Base-by-base conservation (phyloP, 768 basidiomycete genomes). In the Suillus luteus region DNA sequence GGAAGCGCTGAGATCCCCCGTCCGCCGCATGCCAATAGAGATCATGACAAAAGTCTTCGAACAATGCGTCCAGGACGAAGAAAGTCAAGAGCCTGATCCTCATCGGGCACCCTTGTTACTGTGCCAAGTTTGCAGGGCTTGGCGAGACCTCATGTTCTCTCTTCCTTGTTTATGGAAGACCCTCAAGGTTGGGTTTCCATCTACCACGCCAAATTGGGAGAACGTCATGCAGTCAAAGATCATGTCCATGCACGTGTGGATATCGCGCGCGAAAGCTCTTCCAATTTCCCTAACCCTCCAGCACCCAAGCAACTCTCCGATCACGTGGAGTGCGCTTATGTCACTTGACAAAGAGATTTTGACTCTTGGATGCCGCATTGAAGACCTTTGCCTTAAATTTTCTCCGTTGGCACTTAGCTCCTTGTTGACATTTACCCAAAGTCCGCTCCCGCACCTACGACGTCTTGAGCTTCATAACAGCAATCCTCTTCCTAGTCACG, bases 21-120 rank as follows among this genome's bases (percentile, higher is more conserved):
- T 73, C 6, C 75, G 75, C 38, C 75, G 73, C 60, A 67, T 76
- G 65, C 73, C 73, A 57, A 73, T 66, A 12, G 73, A 74, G 62
- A 66, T 76, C 65, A 73, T 74, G 63, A 62, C 63, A 17, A 72
- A 61, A 9, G 17, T 74, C 35, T 74, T 74, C 48, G 71, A 73
- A 40, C 66, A 67, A 31, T 76, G 65, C 33, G 33, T 68, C 8
- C 62, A 11, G 9, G 71, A 68, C 33, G 57, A 67, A 11, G 54
- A 46, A 17, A 48, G 10, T 15, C 67, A 61, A 4, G 66, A 17
- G 37, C 59, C 61, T 12, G 66, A 68, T 59, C 64, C 73, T 10
- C 46, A 27, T 11, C 40, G 40, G 5, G 67, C 69, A 0, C 75
- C 74, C 0, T 46, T 77, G 19, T 38, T 77, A 8, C 71, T 76